Evolutionary conservation across 2,329 filamentous ascomycete genomes (phyloP).

Genomic region (Phyllosticta ampelicida): DNA sequence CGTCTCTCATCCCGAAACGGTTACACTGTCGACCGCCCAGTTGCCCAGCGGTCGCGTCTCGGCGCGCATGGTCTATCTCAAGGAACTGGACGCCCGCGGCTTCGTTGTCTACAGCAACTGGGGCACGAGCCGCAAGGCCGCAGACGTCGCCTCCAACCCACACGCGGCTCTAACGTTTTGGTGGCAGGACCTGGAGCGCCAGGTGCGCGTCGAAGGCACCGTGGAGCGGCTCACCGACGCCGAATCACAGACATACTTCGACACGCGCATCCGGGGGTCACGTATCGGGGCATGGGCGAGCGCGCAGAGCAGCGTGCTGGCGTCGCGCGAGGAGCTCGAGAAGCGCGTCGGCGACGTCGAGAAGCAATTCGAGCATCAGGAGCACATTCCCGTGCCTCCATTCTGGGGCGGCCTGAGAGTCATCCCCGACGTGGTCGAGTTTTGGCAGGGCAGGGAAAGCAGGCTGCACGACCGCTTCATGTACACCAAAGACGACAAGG

Average conservation of each 20-base stretch:
- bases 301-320: slow-evolving; percentile 68
- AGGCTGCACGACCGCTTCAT: slow-evolving; percentile 88
- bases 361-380: slow-evolving; percentile 59
- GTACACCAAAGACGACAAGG: slow-evolving; percentile 53
- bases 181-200: slow-evolving; percentile 78
- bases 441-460: slow-evolving; percentile 88
- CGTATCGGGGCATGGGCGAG: slow-evolving; percentile 90
- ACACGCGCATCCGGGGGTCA: slow-evolving; percentile 62
- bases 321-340: slow-evolving; percentile 62
- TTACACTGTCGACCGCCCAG: slow-evolving; percentile 72
- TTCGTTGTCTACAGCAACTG: slow-evolving; percentile 95
- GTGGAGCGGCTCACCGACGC: slow-evolving; percentile 55
- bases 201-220: slow-evolving; percentile 78
- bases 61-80: slow-evolving; percentile 83
- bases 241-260: slow-evolving; percentile 61
- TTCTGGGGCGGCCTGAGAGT: slow-evolving; percentile 93
- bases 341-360: slow-evolving; percentile 67
- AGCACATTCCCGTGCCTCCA: slow-evolving; percentile 77
- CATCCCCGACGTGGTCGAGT: slow-evolving; percentile 78
- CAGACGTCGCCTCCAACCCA: slow-evolving; percentile 61
- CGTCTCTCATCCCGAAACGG: slow-evolving; percentile 74
- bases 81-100: slow-evolving; percentile 73
- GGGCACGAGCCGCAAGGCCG: slow-evolving; percentile 59
- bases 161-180: slow-evolving; percentile 80
- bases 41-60: slow-evolving; percentile 77